These are phyloP conservation scores for Elongisporangium anandrum DNA, from an alignment of 352 stramenopile species.

Conservation along the genomic window DNA sequence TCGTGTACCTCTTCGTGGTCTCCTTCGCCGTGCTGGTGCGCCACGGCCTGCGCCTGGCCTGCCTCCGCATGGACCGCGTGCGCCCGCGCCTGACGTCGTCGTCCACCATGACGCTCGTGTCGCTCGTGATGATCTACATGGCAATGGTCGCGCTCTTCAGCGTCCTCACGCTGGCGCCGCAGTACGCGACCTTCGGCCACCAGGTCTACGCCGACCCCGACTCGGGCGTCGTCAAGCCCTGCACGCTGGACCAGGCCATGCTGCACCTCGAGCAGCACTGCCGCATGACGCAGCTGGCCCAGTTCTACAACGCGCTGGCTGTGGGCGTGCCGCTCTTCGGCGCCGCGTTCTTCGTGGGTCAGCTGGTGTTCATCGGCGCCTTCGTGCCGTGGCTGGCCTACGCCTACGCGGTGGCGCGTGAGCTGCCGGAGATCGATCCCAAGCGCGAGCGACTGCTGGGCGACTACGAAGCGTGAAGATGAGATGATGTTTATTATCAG, in stretches of 20 bases:
- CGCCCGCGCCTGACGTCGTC: constrained; percentile 67
- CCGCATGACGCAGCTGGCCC: constrained; percentile 69
- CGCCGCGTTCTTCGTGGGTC: constrained; percentile 63
- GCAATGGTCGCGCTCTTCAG: constrained; percentile 79
- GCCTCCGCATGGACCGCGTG: constrained; percentile 67
- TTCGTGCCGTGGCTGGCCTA: constrained; percentile 80
- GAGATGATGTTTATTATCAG: background rate
- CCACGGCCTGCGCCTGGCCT: constrained; percentile 75
- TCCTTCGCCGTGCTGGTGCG: constrained; percentile 71
- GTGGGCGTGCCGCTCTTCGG: constrained; percentile 75
- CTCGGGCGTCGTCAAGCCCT: constrained; percentile 40
- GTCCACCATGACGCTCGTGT: constrained; percentile 74
- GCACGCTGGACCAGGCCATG: constrained; percentile 65
- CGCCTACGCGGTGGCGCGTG: constrained; percentile 64
- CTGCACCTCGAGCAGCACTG: constrained; percentile 50
- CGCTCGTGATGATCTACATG: constrained; percentile 79
- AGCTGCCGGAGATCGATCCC: constrained; percentile 54
- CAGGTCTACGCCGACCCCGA: constrained; percentile 51
- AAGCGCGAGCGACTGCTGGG: constrained; percentile 65
- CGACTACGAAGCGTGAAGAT: constrained; percentile 25
- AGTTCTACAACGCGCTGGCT: constrained; percentile 76
- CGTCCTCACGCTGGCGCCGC: constrained; percentile 72
- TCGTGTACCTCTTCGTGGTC: constrained; percentile 75
- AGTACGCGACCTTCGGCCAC: constrained; percentile 84
- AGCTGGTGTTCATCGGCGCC: constrained; percentile 63